A percentile compares a stretch with the other conserved stretches of the same genome.
These are phyloP conservation scores for Notholithocarpus densiflorus DNA, from an alignment of 306 rosid species.

Conservation along the genomic window DNA sequence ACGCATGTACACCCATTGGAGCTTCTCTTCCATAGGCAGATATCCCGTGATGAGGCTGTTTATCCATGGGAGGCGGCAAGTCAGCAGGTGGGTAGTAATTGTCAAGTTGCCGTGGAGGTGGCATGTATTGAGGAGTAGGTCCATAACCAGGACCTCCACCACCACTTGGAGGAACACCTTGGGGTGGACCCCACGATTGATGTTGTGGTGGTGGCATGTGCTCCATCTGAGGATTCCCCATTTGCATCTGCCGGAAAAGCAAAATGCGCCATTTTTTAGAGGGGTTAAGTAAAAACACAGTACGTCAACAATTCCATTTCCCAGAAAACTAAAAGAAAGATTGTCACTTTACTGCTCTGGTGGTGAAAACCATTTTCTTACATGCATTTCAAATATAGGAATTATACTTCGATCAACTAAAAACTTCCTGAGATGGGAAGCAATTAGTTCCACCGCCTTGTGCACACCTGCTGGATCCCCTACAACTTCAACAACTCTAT, in stretches of 20 bases:
- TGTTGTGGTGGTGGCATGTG: slow-evolving; percentile 61
- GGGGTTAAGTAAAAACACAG: no score
- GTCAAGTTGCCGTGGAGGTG: slow-evolving; percentile 79
- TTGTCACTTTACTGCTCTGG: not conserved
- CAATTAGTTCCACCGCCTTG: slow-evolving; percentile 84
- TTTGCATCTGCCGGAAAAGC: slow-evolving; percentile 75
- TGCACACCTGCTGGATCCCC: slow-evolving; percentile 87
- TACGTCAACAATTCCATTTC: slow-evolving; percentile 8
- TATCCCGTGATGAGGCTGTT: slow-evolving; percentile 95
- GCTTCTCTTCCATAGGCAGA: slow-evolving; percentile 92
- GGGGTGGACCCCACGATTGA: slow-evolving; percentile 94
- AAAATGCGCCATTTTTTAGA: not conserved
- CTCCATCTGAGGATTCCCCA: slow-evolving; percentile 60
- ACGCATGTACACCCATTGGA: slow-evolving; percentile 58
- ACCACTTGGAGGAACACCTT: slow-evolving; percentile 67
- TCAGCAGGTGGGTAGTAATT: slow-evolving; percentile 76
- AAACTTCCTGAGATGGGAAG: slow-evolving; percentile 89
- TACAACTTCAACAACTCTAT: slow-evolving; percentile 88
- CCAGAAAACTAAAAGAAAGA: not conserved
- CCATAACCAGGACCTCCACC: slow-evolving; percentile 92
- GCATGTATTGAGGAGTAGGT: slow-evolving; percentile 74
- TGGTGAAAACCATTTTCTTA: slow-evolving; percentile 31
- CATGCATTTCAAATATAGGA: slow-evolving; percentile 83
- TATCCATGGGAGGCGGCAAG: slow-evolving; percentile 73
- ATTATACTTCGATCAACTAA: slow-evolving; percentile 87